Evolutionary conservation across 1,284 basidiomycete genomes (phyloP), one percentile per base, ranked within the genome.

Genomic region (Fistulinella staudtii): DNA sequence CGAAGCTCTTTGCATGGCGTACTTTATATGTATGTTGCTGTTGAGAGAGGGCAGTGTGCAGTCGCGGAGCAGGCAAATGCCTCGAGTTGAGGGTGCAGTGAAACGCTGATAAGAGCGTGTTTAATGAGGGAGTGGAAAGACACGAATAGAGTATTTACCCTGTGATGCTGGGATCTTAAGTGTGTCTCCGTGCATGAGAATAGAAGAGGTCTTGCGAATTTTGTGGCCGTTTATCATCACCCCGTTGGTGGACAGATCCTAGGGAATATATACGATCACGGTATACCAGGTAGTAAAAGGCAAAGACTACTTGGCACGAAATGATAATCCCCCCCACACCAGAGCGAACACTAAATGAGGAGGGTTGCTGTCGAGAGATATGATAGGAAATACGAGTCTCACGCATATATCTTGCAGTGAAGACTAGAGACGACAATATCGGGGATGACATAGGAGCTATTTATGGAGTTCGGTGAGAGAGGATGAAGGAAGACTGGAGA

Each of bases 161-260:
- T 79, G 73, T 5, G 81, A 82, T 37, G 76, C 72, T 1, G 84
- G 85, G 40, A 90, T 74, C 53, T 78, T 71, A 42, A 90, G 63
- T 1, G 72, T 58, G 57, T 90, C 88, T 3, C 85, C 83, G 53
- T 90, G 75, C 79, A 84, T 80, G 5, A 90, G 68, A 40, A 90
- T 80, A 18, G 83, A 74, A 1, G 76, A 77, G 1, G 75, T 68
- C 57, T 79, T 82, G 34, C 74, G 73, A 35, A 89, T 77, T 36
- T 74, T 73, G 53, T 84, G 75, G 0, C 75, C 80, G 56, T 92
- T 92, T 41, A 89, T 68, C 25, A 76, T 60, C 29, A 89, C 68
- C 2, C 89, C 89, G 52, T 90, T 90, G n/a, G 80, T 78, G 1
- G 89, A 91, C 15, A 79, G 29, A 60, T 91, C 89, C 81, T 89